Evolutionary conservation across 2,329 filamentous ascomycete genomes (phyloP).

Genomic region (Cladophialophora bantiana): DNA sequence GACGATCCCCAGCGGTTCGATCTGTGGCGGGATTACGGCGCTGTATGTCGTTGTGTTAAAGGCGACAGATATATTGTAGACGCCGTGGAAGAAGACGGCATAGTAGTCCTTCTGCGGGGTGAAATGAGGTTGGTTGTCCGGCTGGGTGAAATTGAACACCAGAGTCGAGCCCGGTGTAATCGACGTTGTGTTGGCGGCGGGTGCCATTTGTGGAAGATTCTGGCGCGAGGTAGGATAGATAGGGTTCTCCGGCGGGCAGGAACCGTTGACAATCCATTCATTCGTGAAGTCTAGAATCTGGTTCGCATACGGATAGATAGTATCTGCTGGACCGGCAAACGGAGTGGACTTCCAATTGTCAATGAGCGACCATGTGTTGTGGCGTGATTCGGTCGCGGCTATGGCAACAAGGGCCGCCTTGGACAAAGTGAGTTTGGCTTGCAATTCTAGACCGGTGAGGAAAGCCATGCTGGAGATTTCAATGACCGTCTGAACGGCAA

Average conservation of each 20-base stretch:
- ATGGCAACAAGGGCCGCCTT: conserved; percentile 50
- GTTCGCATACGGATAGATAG: conserved; percentile 52
- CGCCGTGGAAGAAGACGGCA: conserved; percentile 52
- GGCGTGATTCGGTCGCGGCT: conserved; percentile 49
- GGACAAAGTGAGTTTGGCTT: conserved; percentile 45
- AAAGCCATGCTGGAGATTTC: conserved; percentile 42
- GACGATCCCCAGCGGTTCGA: conserved; percentile 50
- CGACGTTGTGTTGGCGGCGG: conserved; percentile 41
- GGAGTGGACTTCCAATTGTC: conserved; percentile 51
- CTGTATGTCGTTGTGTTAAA: conserved; percentile 46
- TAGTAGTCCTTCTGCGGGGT: conserved; percentile 46
- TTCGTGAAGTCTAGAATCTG: conserved; percentile 51
- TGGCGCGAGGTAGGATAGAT: conserved; percentile 49
- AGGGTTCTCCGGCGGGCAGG: conserved; percentile 49
- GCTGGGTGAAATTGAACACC: conserved; percentile 42
- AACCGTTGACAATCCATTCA: conserved; percentile 44
- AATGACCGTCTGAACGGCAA: conserved; percentile 49
- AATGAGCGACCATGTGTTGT: conserved; percentile 53
- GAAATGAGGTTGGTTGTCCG: conserved; percentile 40
- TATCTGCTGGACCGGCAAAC: conserved; percentile 53
- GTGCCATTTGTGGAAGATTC: conserved; percentile 45
- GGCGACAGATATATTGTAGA: conserved; percentile 48
- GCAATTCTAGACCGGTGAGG: conserved; percentile 41
- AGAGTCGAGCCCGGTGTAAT: conserved; percentile 46
- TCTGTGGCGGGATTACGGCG: conserved; percentile 47